Evolutionary conservation across 2,329 filamentous ascomycete genomes (phyloP), one percentile per base, ranked within the genome.

Genomic region (Trichocomaceae sp.): DNA sequence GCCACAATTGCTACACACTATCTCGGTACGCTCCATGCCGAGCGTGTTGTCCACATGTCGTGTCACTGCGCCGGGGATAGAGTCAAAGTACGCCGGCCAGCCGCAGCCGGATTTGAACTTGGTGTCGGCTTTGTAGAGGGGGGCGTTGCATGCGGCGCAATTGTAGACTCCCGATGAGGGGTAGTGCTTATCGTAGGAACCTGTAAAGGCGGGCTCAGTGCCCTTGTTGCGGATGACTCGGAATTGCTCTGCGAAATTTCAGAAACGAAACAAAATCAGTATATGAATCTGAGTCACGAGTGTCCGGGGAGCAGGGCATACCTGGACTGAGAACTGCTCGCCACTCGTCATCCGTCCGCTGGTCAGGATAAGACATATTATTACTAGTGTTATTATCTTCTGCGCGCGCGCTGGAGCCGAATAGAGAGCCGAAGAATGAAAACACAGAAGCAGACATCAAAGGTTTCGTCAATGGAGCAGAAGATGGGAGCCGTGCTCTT

Each of bases 61-160:
- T 35, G 83, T 88, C 12, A 99, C 90, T 0, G 92, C 92, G 2
- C 90, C 91, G 0, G 93, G 92, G 50, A 99, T 83, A 61, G 87
- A 92, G 73, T 99, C 93, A 69, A 92, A 99, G 75, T 97, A 99
- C 12, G 93, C 93, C 0, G 93, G 93, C 93, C 93, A 99, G 58
- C 93, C 93, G 73, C 93, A 99, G 42, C 90, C 90, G 17, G 88
- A 95, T 72, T 88, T 88, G 81, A 99, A 99, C 73, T 99, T 99
- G 75, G 96, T 91, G 59, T 81, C 81, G 26, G 93, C 91, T 71
- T 85, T 92, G 82, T 99, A 99, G 17, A 99, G 83, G 5, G 93
- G 91, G 7, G 90, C 82, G 26, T 85, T 72, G 78, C 93, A 99
- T 51, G 83, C 93, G 17, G 88, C 88, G 73, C 93, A 99, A 46